Evolutionary conservation across 2,329 filamentous ascomycete species (phyloP).

Genomic region (Aspergillus unguis): DNA sequence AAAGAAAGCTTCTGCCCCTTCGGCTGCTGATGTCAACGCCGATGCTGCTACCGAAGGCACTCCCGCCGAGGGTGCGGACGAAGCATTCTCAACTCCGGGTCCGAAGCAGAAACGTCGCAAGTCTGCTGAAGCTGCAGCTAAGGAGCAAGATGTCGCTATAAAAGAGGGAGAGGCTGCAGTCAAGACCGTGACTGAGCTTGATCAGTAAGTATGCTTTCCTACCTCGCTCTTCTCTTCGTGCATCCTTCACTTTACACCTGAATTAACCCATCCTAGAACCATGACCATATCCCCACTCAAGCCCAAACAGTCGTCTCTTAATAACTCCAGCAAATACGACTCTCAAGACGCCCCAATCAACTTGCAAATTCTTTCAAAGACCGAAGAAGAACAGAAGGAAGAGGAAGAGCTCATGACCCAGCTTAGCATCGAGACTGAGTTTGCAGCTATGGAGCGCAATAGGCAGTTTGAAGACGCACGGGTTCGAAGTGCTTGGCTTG

Average conservation of each 20-base stretch:
- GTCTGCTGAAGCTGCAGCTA: no score
- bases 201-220: no score
- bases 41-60: constrained; percentile 7
- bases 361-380: background rate
- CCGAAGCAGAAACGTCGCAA: no score
- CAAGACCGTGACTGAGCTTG: no score
- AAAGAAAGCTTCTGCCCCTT: constrained; percentile 17
- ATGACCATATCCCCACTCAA: background rate
- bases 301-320: background rate
- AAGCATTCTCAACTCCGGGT: constrained; percentile 4
- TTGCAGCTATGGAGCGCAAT: constrained; percentile 10
- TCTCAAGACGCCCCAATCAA: background rate
- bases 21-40: background rate
- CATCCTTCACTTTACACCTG: background rate
- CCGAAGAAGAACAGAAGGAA: background rate
- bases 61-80: background rate
- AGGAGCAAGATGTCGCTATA: background rate
- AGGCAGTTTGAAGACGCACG: background rate
- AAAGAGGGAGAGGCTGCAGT: no score
- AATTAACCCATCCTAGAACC: background rate
- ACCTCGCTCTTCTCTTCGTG: no score
- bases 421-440: constrained; percentile 14
- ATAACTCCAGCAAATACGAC: background rate
- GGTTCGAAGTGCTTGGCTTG: background rate
- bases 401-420: constrained; percentile 9